A percentile compares a stretch with the other conserved stretches of the same genome.
Evolutionary conservation across 352 stramenopile species (phyloP).

Genomic region (Porosira glacialis): DNA sequence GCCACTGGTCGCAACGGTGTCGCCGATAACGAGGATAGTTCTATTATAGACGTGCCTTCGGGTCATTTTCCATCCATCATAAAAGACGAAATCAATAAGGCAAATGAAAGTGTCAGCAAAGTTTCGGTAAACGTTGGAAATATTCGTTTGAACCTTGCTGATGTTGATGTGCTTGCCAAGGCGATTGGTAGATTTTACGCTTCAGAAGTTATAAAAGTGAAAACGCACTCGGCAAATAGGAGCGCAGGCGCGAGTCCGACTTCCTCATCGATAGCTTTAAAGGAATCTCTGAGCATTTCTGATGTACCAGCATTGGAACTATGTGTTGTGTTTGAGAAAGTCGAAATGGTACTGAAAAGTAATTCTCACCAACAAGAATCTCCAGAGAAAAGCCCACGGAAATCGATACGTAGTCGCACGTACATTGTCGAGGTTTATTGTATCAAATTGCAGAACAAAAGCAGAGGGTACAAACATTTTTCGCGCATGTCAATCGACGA

Average conservation of each 20-base stretch:
- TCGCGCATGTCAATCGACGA: conserved; percentile 30
- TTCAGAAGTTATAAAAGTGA: conserved; percentile 45
- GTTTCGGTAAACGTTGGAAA: conserved; percentile 54
- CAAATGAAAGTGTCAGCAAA: too few species aligned
- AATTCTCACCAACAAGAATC: conserved; percentile 62
- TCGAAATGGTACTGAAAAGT: conserved; percentile 71
- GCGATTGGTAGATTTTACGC: conserved; percentile 70
- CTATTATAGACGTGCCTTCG: conserved; percentile 3
- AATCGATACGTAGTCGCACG: too few species aligned
- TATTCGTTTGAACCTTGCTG: conserved; percentile 73
- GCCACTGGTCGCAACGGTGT: conserved; percentile 18
- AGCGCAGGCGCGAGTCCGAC: too few species aligned
- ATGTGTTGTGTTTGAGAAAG: conserved; percentile 58
- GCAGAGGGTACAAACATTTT: conserved; percentile 33
- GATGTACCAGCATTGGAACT: too few species aligned
- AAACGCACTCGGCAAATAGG: conserved; percentile 18
- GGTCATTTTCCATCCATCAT: not conserved
- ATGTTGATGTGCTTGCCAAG: conserved; percentile 69
- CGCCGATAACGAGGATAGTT: conserved; percentile 7
- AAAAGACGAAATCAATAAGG: conserved; percentile 8
- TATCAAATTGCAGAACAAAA: conserved; percentile 39
- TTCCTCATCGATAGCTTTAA: too few species aligned
- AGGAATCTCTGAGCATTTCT: too few species aligned
- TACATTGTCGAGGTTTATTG: conserved; percentile 64
- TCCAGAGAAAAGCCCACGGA: too few species aligned